Percentiles rank a stretch among this genome's conserved stretches.
phyloP scores from a whole-genome alignment of 2,329 filamentous ascomycete genomes.

The Paracoccidioides lutzii region DNA sequence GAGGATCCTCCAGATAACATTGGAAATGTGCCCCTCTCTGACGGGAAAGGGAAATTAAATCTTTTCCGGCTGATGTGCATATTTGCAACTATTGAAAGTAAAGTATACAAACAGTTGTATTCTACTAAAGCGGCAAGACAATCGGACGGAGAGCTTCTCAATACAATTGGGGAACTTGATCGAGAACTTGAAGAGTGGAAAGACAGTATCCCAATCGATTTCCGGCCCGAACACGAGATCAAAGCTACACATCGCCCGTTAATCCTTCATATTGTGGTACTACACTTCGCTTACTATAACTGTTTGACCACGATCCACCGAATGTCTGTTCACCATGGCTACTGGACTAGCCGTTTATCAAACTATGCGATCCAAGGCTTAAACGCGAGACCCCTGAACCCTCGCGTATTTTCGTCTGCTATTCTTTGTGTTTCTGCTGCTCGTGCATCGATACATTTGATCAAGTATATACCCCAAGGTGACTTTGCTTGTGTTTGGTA shows the following conservation, averaged over 20 bases:
- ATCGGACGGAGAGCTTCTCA: constrained; percentile 81
- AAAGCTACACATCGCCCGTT: constrained; percentile 82
- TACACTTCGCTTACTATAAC: constrained; percentile 97
- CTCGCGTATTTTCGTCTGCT: constrained; percentile 85
- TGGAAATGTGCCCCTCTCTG: constrained; percentile 80
- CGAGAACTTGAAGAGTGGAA: constrained; percentile 89
- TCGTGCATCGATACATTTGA: constrained; percentile 77
- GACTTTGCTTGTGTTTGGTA: constrained; percentile 93
- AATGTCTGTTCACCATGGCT: constrained; percentile 95
- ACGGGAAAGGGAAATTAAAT: constrained; percentile 87
- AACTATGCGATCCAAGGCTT: constrained; percentile 92
- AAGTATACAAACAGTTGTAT: constrained; percentile 86
- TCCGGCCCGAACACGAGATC: constrained; percentile 94
- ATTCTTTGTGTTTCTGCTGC: constrained; percentile 87
- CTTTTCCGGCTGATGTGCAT: constrained; percentile 87
- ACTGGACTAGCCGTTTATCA: constrained; percentile 90
- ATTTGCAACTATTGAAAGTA: constrained; percentile 82
- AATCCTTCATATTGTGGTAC: constrained; percentile 84
- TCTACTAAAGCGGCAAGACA: constrained; percentile 85
- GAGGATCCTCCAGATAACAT: constrained; percentile 85
- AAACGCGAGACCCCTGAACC: constrained; percentile 81
- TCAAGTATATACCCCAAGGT: constrained; percentile 92
- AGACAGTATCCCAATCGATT: constrained; percentile 85
- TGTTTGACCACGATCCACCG: constrained; percentile 94
- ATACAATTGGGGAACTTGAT: constrained; percentile 91